phyloP scores from a whole-genome alignment of 2,329 filamentous ascomycete species.

The Aureobasidium sp. region DNA sequence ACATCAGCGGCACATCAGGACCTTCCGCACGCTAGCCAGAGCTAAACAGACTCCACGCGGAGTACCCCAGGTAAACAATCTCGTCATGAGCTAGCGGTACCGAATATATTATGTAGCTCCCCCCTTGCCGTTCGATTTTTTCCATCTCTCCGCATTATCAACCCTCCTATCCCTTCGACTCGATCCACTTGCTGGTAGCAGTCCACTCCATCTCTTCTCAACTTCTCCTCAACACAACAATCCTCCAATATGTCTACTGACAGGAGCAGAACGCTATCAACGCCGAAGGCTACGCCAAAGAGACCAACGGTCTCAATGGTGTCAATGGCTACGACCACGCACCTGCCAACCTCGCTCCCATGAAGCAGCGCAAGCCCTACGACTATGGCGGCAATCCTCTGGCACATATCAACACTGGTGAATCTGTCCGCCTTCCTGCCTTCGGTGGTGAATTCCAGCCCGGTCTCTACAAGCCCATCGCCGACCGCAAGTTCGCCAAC shows the following conservation, averaged over 20 bases:
- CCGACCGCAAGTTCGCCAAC: conserved; percentile 45
- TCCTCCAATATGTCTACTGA: conserved; percentile 32
- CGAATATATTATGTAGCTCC: background rate
- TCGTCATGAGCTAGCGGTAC: background rate
- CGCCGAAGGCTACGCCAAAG: conserved; percentile 15
- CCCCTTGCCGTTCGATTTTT: conserved; percentile 2
- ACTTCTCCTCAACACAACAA: background rate
- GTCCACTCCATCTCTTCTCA: background rate
- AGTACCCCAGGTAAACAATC: background rate
- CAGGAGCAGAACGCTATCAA: conserved; percentile 29
- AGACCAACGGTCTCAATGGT: conserved; percentile 18
- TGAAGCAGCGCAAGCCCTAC: conserved; percentile 37
- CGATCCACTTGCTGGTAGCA: background rate
- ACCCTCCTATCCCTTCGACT: background rate
- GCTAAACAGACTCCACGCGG: conserved; percentile 5
- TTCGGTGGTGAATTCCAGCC: conserved; percentile 47
- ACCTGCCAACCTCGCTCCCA: conserved; percentile 16
- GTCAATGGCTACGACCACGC: conserved; percentile 30
- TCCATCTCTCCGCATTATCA: background rate
- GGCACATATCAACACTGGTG: conserved; percentile 41
- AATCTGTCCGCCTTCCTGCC: conserved; percentile 38
- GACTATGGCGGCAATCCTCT: conserved; percentile 45
- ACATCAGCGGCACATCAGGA: background rate
- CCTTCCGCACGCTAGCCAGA: background rate
- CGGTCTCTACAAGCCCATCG: conserved; percentile 35